phyloP scores from a whole-genome alignment of 2,329 filamentous ascomycete species.

The Zalaria sp. region DNA sequence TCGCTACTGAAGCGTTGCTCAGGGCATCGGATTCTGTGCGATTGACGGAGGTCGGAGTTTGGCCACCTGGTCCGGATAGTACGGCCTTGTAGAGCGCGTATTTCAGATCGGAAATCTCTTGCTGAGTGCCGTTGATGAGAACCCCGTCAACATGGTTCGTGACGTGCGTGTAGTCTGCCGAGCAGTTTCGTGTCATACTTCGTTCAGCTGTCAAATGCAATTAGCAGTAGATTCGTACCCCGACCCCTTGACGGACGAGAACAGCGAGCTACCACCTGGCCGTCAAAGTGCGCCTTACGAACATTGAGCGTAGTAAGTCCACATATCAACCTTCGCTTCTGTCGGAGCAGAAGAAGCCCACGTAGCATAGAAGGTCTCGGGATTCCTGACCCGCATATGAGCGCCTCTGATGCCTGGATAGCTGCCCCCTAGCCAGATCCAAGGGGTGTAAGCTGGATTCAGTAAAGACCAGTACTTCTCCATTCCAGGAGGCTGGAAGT shows the following conservation, averaged over 20 bases:
- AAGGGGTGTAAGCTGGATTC: conserved; percentile 7
- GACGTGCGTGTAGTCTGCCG: conserved; percentile 7
- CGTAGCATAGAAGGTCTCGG: conserved; percentile 10
- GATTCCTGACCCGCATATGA: conserved; percentile 9
- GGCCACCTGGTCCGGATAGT: conserved; percentile 4
- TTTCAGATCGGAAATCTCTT: conserved; percentile 8
- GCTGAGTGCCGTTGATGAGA: conserved; percentile 7
- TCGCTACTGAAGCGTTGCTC: conserved; percentile 5
- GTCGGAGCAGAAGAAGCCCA: conserved; percentile 10
- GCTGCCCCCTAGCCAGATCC: conserved; percentile 11
- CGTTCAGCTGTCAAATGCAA: conserved; percentile 3
- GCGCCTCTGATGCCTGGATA: conserved; percentile 11
- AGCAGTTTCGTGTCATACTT: conserved; percentile 9
- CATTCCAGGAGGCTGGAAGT: conserved; percentile 9
- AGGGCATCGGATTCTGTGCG: conserved; percentile 4
- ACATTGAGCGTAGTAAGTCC: conserved; percentile 9
- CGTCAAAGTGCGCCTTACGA: too few species aligned
- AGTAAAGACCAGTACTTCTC: conserved; percentile 3
- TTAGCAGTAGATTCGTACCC: neutral
- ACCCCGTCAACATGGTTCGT: conserved; percentile 8
- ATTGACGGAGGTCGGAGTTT: conserved; percentile 2
- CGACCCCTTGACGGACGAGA: too few species aligned
- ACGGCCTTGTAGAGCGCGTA: conserved; percentile 7
- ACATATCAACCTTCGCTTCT: conserved; percentile 8
- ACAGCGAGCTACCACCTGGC: too few species aligned